Conservation (phyloP, 768 basidiomycete genomes). For the Hirschioporus abietinus region DNA sequence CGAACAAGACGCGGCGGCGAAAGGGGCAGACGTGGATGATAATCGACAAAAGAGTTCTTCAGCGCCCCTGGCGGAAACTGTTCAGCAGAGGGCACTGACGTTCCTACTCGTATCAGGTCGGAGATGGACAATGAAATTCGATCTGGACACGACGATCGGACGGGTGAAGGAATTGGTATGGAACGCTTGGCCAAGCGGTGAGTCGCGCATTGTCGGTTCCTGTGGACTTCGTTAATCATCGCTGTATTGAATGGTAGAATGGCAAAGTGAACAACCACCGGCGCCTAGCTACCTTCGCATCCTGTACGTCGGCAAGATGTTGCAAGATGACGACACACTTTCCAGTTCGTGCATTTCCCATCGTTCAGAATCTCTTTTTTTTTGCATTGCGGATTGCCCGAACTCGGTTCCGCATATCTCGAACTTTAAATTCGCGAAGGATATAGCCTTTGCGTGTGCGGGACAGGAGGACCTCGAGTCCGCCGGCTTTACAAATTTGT, state of each 20-base stretch:
- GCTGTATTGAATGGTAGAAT: slow-evolving; percentile 40
- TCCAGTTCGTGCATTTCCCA: slow-evolving; percentile 40
- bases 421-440: not conserved
- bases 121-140: slow-evolving; percentile 67
- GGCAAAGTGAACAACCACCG: slow-evolving; percentile 67
- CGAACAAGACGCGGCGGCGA: not conserved
- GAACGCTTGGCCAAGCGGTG: slow-evolving; percentile 77
- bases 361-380: slow-evolving; percentile 25
- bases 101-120: slow-evolving; percentile 70
- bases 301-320: slow-evolving; percentile 69
- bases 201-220: slow-evolving; percentile 17
- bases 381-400: slow-evolving; percentile 6
- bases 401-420: not conserved
- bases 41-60: not conserved
- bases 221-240: slow-evolving; percentile 10
- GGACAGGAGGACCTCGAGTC: not conserved
- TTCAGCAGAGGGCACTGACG: slow-evolving; percentile 57
- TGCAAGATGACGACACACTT: slow-evolving; percentile 81
- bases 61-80: not conserved
- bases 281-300: slow-evolving; percentile 73
- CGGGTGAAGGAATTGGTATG: slow-evolving; percentile 80
- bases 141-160: slow-evolving; percentile 68
- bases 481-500: not conserved
- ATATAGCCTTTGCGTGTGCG: slow-evolving; percentile 2
- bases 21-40: not conserved